Evolutionary conservation across 73 alveolate genomes (phyloP), one percentile per base, ranked within the genome.

Genomic region (Symbiodinium pilosum): DNA sequence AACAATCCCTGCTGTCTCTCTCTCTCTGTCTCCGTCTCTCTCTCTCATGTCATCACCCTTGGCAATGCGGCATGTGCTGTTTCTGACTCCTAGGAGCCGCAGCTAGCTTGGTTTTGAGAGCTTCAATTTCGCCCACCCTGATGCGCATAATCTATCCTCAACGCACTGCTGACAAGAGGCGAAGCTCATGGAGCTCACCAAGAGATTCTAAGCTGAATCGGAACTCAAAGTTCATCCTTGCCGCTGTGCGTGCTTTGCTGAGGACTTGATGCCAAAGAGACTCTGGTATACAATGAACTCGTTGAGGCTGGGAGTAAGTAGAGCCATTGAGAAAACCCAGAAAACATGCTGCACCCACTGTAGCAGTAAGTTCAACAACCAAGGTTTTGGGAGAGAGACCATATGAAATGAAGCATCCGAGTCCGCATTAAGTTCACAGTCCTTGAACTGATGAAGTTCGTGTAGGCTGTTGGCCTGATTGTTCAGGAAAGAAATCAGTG

Each of bases 361-460:
- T n/a, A n/a, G n/a, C n/a, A n/a, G n/a, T n/a, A n/a, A n/a, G n/a
- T n/a, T n/a, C n/a, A n/a, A 47, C 21, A 47, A 47, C 59, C 59
- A 47, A 87, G 94, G 95, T 88, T 39, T 68, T 88, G n/a, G 96
- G 96, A 2, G 96, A 91, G 36, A 5, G 96, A 75, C 96, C 96
- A 0, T 91, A 91, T 32, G 96, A 42, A 52, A 69, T 91, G 52
- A 73, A 73, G 85, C 85, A 14, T 14, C 43, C 24, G 6, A 43
- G 12, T 43, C 0, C 12, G 85, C 24, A 64, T 32, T 30, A 14
- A 16, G 28, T 9, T 8, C 28, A 26, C 2, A 32, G 28, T 64
- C 38, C 28, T 1, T 59, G 77, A 20, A 52, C 69, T 30, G 18
- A 54, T 54, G 71, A 6, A 54, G 71, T 54, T 7, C 2, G 14